These are phyloP conservation scores for Dioscorea zingiberensis DNA, from an alignment of 106 monocot genomes.

Conservation along the genomic window DNA sequence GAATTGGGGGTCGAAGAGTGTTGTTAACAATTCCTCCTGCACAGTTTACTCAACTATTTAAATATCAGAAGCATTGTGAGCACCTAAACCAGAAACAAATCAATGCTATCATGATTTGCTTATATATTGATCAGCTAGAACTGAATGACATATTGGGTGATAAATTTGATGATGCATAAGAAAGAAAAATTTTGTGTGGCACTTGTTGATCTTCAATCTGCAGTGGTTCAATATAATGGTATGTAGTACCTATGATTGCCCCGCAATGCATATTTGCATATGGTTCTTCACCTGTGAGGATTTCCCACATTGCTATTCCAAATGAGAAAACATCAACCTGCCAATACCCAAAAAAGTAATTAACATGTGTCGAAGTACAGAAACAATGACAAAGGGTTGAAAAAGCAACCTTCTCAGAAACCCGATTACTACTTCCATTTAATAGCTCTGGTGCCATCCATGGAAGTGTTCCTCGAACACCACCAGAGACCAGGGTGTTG, in stretches of 20 bases:
- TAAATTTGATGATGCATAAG: too few species aligned
- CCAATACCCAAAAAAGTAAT: not conserved
- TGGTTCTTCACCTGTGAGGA: conserved; percentile 64
- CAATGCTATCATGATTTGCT: too few species aligned
- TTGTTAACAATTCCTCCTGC: conserved; percentile 84
- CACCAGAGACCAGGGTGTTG: conserved; percentile 90
- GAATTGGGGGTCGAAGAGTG: conserved; percentile 73
- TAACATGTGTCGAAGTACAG: not conserved
- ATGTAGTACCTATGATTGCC: conserved; percentile 50
- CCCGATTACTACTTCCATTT: conserved; percentile 73
- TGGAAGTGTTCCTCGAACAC: conserved; percentile 93
- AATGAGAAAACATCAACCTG: conserved; percentile 74
- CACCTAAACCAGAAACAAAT: too few species aligned
- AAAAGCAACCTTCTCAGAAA: conserved; percentile 77
- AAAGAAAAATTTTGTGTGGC: not conserved
- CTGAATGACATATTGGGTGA: too few species aligned
- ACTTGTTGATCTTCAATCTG: not conserved
- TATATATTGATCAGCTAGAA: too few species aligned
- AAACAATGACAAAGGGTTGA: not conserved
- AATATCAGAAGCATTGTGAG: not conserved
- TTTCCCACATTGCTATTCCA: conserved; percentile 61
- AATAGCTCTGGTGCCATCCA: conserved; percentile 95
- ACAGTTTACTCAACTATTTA: conserved; percentile 1
- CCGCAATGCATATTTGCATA: conserved; percentile 77
- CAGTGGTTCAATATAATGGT: not conserved